Evolutionary conservation across 495 filamentous ascomycete species (phyloP).

Genomic region (Cercophora samala): DNA sequence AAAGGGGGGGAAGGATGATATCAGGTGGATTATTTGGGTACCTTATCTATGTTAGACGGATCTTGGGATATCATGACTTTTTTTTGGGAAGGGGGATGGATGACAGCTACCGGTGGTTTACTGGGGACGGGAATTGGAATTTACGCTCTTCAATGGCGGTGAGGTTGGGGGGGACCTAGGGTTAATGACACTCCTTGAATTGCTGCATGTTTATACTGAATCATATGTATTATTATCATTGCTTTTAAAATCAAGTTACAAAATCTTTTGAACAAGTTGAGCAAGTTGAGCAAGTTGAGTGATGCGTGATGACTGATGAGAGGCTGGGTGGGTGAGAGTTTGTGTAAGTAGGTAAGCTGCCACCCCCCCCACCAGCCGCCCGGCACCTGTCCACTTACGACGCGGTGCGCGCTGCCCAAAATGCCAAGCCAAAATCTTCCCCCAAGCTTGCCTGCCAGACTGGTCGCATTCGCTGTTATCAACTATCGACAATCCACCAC

Average conservation of each 20-base stretch:
- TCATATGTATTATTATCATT: background rate
- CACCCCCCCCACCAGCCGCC: background rate
- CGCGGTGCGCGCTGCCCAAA: constrained; percentile 1
- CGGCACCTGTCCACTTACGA: background rate
- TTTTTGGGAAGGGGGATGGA: background rate
- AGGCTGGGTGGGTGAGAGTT: too few relatives aligned
- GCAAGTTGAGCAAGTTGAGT: background rate
- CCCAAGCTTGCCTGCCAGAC: constrained; percentile 1
- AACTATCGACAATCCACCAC: background rate
- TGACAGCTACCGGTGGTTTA: background rate
- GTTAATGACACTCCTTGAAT: constrained; percentile 14
- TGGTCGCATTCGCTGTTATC: background rate
- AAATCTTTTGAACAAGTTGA: too few relatives aligned
- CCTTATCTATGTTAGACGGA: background rate
- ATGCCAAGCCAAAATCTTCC: constrained; percentile 23
- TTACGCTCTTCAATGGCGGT: background rate
- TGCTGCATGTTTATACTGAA: background rate
- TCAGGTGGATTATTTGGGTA: background rate
- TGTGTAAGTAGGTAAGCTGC: too few relatives aligned
- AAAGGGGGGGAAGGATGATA: too few relatives aligned
- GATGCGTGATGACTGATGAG: background rate
- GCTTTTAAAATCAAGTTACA: background rate
- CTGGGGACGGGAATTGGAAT: background rate
- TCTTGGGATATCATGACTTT: background rate
- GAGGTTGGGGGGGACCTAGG: background rate